Base-by-base conservation (phyloP, 192 early-diverging fungal genomes). In the Mortierella claussenii region DNA sequence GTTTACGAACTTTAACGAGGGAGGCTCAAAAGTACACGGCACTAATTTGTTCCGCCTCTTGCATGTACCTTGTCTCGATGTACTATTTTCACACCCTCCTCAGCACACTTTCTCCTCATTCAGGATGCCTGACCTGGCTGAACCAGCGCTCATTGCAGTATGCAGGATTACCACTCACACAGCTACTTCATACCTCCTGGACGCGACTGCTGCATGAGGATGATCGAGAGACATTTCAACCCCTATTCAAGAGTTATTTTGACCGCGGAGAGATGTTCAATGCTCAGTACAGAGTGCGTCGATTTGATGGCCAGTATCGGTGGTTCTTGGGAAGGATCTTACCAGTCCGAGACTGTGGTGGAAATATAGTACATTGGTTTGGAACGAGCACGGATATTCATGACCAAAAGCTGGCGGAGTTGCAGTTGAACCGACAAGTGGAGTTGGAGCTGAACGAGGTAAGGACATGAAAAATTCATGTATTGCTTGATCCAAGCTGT, bases 371-470 rank as follows among this genome's bases (percentile, higher is more conserved):
- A 17, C 83, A 85, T 63, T 87, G 86, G 86, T 83, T 87, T 61
- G 86, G 83, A 53, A 78, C 69, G 36, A 81, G 84, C 45, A 88
- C 84, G 0, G 86, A 88, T 60, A 76, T 88, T 26, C 86, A 88
- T 57, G 86, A 88, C 47, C 82, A 85, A 66, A 80, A 79, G 50
- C 13, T 80, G 12, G 82, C 84, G 4, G 79, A 88, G 47, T 60
- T 83, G 13, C 69, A 60, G 18, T 61, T 78, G 33, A 78, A 69
- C 45, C 79, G 84, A 11, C 86, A 85, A 52, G 61, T 80, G 31
- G 84, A 88, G 40, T 68, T 81, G 27, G 82, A 84, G 46, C 80
- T 80, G 50, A 88, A 82, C 44, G 86, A 88, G 69, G 69, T 74
- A 74, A 18, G 11, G 1, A 17, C 37, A 33, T 26, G 15, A 6